Evolutionary conservation across 768 basidiomycete species (phyloP), one percentile per base, ranked within the genome.

Genomic region (Termitomyces titanicus): DNA sequence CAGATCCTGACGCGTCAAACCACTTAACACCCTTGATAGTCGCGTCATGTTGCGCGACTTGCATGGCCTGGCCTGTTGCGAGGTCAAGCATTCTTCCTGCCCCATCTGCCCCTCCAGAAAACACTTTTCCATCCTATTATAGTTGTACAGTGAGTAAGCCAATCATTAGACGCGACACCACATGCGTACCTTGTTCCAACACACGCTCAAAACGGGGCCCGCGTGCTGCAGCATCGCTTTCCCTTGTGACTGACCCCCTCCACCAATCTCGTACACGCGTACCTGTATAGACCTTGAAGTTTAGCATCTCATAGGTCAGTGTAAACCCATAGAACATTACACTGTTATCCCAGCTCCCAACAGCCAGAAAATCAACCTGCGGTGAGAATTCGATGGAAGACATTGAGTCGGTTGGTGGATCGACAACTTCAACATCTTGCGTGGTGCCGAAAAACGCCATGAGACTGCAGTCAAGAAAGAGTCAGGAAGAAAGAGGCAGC

Each of bases 51-150:
- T 88, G 88, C 15, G 92, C 94, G 42, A 97, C 88, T 67, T 95
- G 93, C 4, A 79, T 77, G 0, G 85, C 66, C 66, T 88, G 86
- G 1, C 92, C 92, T 2, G 93, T 94, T 24, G 81, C 77, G 34
- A 95, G 78, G 68, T 98, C 95, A 68, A 86, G 94, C 84, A 92
- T 88, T 54, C 91, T 85, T 18, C 84, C 95, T 0, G 90, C 88
- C 68, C 96, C 96, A 75, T 99, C 96, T 9, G 90, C 90, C 43
- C 94, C 95, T 7, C 88, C 92, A 13, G 94, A 96, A 61, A 97
- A 83, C 29, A 95, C 77, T 73, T 93, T 92, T 18, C 94, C 94
- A 51, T 93, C 89, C 93, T 96, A 59, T 7, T 22, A 58, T 37
- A 33, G 17, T 45, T 18, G 18, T 18, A 50, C 55, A 25, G 24